These are phyloP conservation scores for Dichomitus squalens DNA, from an alignment of 1,284 basidiomycete species.

Conservation along the genomic window DNA sequence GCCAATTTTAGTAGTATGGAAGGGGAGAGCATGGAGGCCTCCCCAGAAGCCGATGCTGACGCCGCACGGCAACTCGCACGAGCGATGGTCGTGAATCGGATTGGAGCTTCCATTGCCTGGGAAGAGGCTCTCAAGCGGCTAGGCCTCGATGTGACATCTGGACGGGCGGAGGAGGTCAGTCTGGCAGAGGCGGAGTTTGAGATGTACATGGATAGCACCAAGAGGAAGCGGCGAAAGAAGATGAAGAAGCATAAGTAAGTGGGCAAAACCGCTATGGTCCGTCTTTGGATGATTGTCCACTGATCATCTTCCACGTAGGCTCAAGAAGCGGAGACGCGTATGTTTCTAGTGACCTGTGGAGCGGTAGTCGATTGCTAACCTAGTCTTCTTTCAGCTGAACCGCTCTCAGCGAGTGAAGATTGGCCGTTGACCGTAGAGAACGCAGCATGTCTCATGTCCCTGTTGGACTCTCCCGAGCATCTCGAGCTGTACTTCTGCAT, in stretches of 20 bases:
- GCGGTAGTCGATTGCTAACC: conserved; percentile 5
- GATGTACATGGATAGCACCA: conserved; percentile 74
- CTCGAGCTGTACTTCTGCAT: conserved; percentile 17
- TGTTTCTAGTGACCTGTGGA: conserved; percentile 14
- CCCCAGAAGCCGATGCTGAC: conserved; percentile 72
- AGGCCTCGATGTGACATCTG: conserved; percentile 54
- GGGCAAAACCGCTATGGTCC: conserved; percentile 5
- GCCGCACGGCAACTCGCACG: conserved; percentile 73
- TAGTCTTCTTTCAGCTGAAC: conserved; percentile 15
- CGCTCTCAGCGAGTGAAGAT: conserved; percentile 32
- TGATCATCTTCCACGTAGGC: conserved; percentile 36
- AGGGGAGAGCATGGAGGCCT: conserved; percentile 49
- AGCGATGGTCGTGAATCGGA: conserved; percentile 63
- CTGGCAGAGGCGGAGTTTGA: conserved; percentile 60
- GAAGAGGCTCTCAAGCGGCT: conserved; percentile 61
- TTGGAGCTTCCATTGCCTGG: conserved; percentile 65
- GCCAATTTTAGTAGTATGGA: conserved; percentile 40
- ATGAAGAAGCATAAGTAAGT: conserved; percentile 91
- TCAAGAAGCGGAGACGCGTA: conserved; percentile 65
- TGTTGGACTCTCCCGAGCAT: conserved; percentile 12
- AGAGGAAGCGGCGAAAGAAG: conserved; percentile 83
- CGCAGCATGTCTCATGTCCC: conserved; percentile 4
- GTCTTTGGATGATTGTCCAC: not conserved
- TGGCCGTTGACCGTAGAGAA: conserved; percentile 27
- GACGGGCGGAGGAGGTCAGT: conserved; percentile 48